phyloP scores from a whole-genome alignment of 1,284 basidiomycete species.

The Tetrapyrgos nigripes region DNA sequence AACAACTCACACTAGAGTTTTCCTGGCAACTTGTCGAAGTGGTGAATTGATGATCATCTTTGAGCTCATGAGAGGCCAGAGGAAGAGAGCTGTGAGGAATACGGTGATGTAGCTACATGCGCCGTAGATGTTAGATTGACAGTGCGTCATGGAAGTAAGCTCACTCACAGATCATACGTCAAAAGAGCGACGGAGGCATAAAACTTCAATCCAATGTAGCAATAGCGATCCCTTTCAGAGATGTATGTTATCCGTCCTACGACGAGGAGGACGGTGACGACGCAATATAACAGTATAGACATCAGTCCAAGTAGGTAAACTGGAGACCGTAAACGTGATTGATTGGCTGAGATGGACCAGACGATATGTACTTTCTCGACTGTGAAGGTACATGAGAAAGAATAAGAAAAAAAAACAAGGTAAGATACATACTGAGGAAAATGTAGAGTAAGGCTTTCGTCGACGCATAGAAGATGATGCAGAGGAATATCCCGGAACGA shows the following conservation, averaged over 20 bases:
- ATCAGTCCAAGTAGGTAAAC: slow-evolving; percentile 38
- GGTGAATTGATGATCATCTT: slow-evolving; percentile 37
- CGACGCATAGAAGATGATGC: slow-evolving; percentile 40
- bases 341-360: slow-evolving; percentile 37
- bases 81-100: slow-evolving; percentile 49
- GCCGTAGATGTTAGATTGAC: too few species aligned
- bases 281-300: slow-evolving; percentile 35
- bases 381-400: slow-evolving; percentile 11
- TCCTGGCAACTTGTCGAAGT: slow-evolving; percentile 39
- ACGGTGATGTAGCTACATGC: slow-evolving; percentile 39
- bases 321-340: slow-evolving; percentile 33
- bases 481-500: slow-evolving; percentile 38
- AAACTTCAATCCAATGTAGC: slow-evolving; percentile 50
- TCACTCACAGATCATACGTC: slow-evolving; percentile 12
- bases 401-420: background rate
- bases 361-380: slow-evolving; percentile 47
- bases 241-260: slow-evolving; percentile 41
- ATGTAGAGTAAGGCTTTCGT: slow-evolving; percentile 40
- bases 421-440: slow-evolving; percentile 38
- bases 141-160: too few species aligned
- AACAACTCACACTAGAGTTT: slow-evolving; percentile 47
- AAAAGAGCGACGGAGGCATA: slow-evolving; percentile 9
- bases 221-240: slow-evolving; percentile 36
- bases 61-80: slow-evolving; percentile 45
- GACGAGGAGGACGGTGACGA: slow-evolving; percentile 18